phyloP scores from a whole-genome alignment of 495 filamentous ascomycete species.

The Saxophila tyrrhenica region DNA sequence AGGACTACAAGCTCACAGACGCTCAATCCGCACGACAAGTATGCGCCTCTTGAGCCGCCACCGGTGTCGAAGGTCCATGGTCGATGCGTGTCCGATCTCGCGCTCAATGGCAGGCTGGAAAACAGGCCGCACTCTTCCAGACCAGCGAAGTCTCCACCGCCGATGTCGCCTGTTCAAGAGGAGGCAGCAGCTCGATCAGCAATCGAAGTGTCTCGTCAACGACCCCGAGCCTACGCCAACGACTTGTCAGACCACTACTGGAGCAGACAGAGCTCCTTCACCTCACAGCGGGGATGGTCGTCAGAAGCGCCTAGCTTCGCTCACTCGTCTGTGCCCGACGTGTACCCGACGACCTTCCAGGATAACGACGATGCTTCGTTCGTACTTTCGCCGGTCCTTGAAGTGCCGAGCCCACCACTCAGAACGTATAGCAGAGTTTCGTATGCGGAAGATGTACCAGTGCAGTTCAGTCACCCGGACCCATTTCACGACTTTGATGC shows the following conservation, averaged over 20 bases:
- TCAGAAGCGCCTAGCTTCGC: background rate
- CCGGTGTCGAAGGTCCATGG: slow-evolving; percentile 15
- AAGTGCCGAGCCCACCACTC: background rate
- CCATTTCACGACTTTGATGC: background rate
- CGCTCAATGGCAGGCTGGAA: slow-evolving; percentile 10
- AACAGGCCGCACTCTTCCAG: background rate
- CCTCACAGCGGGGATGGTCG: background rate
- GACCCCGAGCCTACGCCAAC: too few species aligned
- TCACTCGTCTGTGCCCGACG: background rate
- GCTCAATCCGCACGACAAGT: slow-evolving; percentile 16
- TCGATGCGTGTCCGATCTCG: slow-evolving; percentile 17
- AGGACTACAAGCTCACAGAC: slow-evolving; percentile 1
- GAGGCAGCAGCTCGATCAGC: too few species aligned
- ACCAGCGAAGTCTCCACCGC: background rate
- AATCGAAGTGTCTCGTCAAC: too few species aligned
- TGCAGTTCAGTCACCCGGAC: background rate
- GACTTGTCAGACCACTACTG: too few species aligned
- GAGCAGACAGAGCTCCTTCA: background rate
- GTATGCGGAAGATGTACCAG: background rate
- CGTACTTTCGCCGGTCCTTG: background rate
- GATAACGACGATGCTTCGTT: background rate
- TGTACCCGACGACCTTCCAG: background rate
- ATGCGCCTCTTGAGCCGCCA: slow-evolving; percentile 9
- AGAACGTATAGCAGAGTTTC: background rate
- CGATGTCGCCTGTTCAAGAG: background rate